A percentile compares a stretch with the other conserved stretches of the same genome.
Evolutionary conservation across 2,329 filamentous ascomycete species (phyloP).

Genomic region (Botrytis porri): DNA sequence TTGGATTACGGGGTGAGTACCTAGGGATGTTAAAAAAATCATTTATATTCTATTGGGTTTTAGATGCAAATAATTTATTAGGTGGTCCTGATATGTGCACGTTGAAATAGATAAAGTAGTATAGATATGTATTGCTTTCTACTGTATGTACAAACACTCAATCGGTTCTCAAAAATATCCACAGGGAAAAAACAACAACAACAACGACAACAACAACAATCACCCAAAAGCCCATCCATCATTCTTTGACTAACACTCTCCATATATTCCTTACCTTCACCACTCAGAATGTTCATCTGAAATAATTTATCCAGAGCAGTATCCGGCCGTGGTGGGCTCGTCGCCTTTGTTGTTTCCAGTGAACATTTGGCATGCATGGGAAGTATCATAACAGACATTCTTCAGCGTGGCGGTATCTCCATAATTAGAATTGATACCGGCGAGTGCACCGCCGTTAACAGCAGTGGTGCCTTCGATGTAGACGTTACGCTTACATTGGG

Average conservation of each 20-base stretch:
- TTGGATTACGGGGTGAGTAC: background rate
- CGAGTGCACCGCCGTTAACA: background rate
- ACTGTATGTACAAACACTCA: background rate
- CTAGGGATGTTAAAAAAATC: background rate
- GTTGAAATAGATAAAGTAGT: background rate
- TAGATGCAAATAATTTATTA: background rate
- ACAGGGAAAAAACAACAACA: background rate
- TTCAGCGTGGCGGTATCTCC: background rate
- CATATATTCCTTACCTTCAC: background rate
- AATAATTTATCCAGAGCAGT: background rate
- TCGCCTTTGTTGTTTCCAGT: background rate
- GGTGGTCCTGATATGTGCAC: background rate
- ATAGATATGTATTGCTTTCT: background rate
- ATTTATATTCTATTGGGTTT: rapidly evolving
- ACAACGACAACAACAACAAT: background rate
- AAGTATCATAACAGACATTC: background rate
- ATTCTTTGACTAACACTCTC: too few species aligned
- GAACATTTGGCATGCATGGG: background rate
- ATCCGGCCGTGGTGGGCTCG: background rate
- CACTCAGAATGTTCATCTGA: background rate
- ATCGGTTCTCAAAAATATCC: background rate
- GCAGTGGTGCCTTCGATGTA: constrained; percentile 4
- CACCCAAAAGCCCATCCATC: background rate
- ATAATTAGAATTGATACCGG: constrained; percentile 8
- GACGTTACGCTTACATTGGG: background rate